Evolutionary conservation across 176 grass and related monocot genomes (phyloP), one percentile per base, ranked within the genome.

Genomic region (Zoysia pacifica): DNA sequence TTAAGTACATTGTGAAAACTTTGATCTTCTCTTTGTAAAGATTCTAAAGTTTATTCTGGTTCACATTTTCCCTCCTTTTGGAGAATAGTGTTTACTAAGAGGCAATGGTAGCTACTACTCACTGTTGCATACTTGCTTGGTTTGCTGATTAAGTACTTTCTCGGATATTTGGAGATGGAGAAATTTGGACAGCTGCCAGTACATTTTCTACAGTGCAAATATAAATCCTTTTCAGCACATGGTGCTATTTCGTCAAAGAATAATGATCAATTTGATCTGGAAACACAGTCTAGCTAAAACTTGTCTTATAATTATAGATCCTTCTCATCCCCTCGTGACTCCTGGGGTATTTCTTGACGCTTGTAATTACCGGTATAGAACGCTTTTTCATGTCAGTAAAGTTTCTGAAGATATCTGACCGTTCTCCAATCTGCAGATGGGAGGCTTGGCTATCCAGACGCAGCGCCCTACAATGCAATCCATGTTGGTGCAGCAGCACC

Each of bases 401-500:
- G 5, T 44, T 44, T 44, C 58, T 82, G n/a, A 70, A 48, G 28
- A 60, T 60, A 12, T 38, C 4, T 11, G 65, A 9, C 5, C 0
- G 3, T 76, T 51, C 35, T 42, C 41, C 71, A 85, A 70, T 64
- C 43, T 56, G 13, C 75, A 95, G 93, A 95, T 79, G 93, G 93
- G 50, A 92, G 93, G 75, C 72, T 83, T 75, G 93, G 93, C 8
- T 95, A 88, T 82, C 78, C 84, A 1, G 93, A 90, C 10, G 55
- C 2, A 0, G 90, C 90, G 2, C 90, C 90, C 11, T 95, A 90
- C 5, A 72, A 88, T n/a, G 84, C 90, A 2, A 92, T 95, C 59
- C 93, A 95, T 86, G 93, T 95, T 1, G 93, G 90, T 1, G 93
- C 93, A 0, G 93, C 93, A 1, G 93, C 93, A 52, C 74, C 81